Evolutionary conservation across 495 filamentous ascomycete genomes (phyloP).

Genomic region (Penicillium bialowiezense): DNA sequence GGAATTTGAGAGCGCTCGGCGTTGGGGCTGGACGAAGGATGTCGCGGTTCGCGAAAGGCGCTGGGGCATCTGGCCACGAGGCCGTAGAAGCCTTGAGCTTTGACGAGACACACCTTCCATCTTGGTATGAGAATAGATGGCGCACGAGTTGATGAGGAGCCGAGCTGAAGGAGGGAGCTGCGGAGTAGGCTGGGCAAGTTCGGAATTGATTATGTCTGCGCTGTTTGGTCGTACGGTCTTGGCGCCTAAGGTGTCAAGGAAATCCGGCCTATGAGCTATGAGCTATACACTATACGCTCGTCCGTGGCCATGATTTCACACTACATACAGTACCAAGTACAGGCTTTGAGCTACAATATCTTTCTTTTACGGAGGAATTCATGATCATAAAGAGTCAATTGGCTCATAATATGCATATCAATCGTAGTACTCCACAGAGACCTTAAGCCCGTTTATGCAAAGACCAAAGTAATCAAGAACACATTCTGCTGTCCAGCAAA

Average conservation of each 20-base stretch:
- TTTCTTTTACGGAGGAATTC: neutral
- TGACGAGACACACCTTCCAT: constrained; percentile 44
- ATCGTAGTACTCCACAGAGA: constrained; percentile 12
- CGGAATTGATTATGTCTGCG: constrained; percentile 16
- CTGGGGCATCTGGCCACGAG: constrained; percentile 21
- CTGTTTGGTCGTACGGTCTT: constrained; percentile 7
- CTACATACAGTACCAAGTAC: too few relatives aligned
- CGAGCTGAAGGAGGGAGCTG: constrained; percentile 16
- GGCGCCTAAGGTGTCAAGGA: constrained; percentile 28
- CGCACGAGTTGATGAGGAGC: neutral
- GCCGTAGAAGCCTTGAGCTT: constrained; percentile 35
- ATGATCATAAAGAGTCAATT: neutral
- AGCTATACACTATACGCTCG: too few relatives aligned
- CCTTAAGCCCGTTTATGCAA: constrained; percentile 17
- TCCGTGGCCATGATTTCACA: too few relatives aligned
- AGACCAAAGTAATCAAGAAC: constrained; percentile 14
- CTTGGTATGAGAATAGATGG: constrained; percentile 6
- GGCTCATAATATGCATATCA: constrained; percentile 14
- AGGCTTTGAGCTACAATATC: neutral
- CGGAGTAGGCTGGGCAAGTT: constrained; percentile 15
- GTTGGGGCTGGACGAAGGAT: constrained; percentile 26
- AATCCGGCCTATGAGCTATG: too few relatives aligned
- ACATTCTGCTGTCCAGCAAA: constrained; percentile 2
- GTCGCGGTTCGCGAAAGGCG: constrained; percentile 18
- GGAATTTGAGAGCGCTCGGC: constrained; percentile 35